Evolutionary conservation across 1,284 basidiomycete genomes (phyloP).

Genomic region (Erythrobasidium hasegawianum): DNA sequence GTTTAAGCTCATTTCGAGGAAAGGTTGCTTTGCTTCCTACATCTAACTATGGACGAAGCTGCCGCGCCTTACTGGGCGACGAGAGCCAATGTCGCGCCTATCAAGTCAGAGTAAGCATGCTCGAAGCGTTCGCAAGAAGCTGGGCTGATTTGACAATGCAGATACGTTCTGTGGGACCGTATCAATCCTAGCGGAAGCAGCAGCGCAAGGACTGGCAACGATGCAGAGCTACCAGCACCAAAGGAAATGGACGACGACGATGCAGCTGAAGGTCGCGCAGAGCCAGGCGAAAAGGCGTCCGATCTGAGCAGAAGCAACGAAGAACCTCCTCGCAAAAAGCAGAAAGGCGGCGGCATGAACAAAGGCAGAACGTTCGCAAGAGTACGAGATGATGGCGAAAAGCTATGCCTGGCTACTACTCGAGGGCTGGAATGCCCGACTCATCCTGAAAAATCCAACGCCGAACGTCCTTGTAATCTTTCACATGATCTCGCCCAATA

Average conservation of each 20-base stretch:
- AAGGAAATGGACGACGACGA: constrained; percentile 42
- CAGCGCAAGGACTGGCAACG: constrained; percentile 59
- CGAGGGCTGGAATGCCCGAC: constrained; percentile 60
- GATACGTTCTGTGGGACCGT: constrained; percentile 59
- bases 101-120: constrained; percentile 66
- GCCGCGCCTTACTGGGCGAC: constrained; percentile 56
- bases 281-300: constrained; percentile 24
- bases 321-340: constrained; percentile 40
- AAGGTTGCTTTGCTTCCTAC: too few species aligned
- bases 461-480: constrained; percentile 63
- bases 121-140: neutral
- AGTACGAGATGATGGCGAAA: constrained; percentile 59
- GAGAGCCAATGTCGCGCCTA: constrained; percentile 54
- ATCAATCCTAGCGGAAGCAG: constrained; percentile 60
- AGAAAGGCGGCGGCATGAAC: constrained; percentile 44
- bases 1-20: too few species aligned
- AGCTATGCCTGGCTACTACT: constrained; percentile 69
- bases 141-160: constrained; percentile 44
- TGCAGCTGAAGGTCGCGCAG: constrained; percentile 40
- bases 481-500: constrained; percentile 75
- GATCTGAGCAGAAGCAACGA: constrained; percentile 44
- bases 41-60: constrained; percentile 29
- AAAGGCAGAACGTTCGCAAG: constrained; percentile 5
- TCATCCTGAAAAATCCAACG: constrained; percentile 56
- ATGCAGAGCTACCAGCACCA: neutral